These are phyloP conservation scores for Amphichorda felina DNA, from an alignment of 2,329 filamentous ascomycete species.

Conservation along the genomic window DNA sequence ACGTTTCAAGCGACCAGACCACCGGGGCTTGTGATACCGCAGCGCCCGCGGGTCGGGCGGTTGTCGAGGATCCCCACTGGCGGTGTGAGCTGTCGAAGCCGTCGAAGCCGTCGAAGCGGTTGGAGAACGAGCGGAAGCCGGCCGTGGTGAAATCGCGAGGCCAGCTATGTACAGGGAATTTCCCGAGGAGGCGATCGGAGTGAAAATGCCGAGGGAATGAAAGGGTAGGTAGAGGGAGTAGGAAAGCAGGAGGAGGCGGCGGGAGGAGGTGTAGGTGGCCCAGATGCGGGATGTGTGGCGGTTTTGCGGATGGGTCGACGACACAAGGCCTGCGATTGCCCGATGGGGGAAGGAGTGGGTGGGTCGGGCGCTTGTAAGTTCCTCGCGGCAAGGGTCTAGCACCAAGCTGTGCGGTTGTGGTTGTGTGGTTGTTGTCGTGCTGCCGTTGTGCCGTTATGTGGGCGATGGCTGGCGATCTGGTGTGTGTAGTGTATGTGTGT, in stretches of 20 bases:
- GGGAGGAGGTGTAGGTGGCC: neutral
- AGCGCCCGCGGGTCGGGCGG: too few species aligned
- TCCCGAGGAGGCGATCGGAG: too few species aligned
- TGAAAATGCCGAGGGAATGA: too few species aligned
- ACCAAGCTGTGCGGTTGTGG: neutral
- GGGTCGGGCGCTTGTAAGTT: conserved; percentile 5
- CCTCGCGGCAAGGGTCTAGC: conserved; percentile 1
- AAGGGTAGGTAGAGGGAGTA: too few species aligned
- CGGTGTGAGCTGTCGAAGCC: too few species aligned
- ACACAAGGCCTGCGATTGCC: conserved; percentile 2
- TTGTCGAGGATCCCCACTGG: too few species aligned
- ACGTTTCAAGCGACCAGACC: neutral
- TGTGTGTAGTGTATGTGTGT: too few species aligned
- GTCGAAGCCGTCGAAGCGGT: too few species aligned
- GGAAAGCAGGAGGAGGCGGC: too few species aligned
- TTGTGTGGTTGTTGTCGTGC: too few species aligned
- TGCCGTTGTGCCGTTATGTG: too few species aligned
- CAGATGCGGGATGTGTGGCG: conserved; percentile 4
- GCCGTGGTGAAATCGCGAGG: neutral
- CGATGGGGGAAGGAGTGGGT: conserved; percentile 4
- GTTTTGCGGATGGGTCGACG: conserved; percentile 5
- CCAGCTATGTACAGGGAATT: neutral
- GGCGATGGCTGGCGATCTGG: too few species aligned
- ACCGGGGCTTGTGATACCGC: neutral
- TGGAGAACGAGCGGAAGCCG: neutral